Evolutionary conservation across 2,329 filamentous ascomycete genomes (phyloP).

Genomic region (Pyrenophora graminea): DNA sequence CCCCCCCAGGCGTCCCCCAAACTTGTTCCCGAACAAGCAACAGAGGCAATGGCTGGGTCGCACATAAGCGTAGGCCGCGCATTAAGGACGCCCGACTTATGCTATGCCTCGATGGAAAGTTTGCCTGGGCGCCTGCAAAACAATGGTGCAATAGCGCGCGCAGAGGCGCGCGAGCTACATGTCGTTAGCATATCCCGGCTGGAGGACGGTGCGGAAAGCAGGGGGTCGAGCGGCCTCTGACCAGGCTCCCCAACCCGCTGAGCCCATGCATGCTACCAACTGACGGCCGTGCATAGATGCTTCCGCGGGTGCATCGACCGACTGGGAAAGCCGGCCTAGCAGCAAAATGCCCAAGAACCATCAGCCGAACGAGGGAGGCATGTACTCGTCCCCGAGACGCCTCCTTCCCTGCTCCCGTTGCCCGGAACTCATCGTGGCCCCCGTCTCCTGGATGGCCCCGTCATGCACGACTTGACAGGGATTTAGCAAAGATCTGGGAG

Average conservation of each 20-base stretch:
- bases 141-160: constrained; percentile 33
- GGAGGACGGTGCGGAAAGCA: constrained; percentile 37
- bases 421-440: constrained; percentile 43
- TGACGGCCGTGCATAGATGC: constrained; percentile 37
- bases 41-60: constrained; percentile 13
- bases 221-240: constrained; percentile 28
- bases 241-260: constrained; percentile 33
- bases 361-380: constrained; percentile 49
- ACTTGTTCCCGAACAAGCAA: constrained; percentile 9
- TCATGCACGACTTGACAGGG: constrained; percentile 44
- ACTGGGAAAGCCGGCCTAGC: constrained; percentile 36
- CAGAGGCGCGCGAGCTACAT: constrained; percentile 25
- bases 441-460: constrained; percentile 46
- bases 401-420: constrained; percentile 43
- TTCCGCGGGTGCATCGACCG: constrained; percentile 43
- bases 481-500: constrained; percentile 41
- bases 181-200: constrained; percentile 26
- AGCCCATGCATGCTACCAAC: constrained; percentile 34
- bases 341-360: constrained; percentile 42
- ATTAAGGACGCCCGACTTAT: constrained; percentile 24
- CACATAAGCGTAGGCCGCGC: constrained; percentile 22
- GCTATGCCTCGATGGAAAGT: constrained; percentile 28
- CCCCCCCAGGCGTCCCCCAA: constrained; percentile 1
- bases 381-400: constrained; percentile 40
- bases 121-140: constrained; percentile 32